Base-by-base conservation (phyloP, 2,329 filamentous ascomycete genomes). In the Domatiomyces globalis region DNA sequence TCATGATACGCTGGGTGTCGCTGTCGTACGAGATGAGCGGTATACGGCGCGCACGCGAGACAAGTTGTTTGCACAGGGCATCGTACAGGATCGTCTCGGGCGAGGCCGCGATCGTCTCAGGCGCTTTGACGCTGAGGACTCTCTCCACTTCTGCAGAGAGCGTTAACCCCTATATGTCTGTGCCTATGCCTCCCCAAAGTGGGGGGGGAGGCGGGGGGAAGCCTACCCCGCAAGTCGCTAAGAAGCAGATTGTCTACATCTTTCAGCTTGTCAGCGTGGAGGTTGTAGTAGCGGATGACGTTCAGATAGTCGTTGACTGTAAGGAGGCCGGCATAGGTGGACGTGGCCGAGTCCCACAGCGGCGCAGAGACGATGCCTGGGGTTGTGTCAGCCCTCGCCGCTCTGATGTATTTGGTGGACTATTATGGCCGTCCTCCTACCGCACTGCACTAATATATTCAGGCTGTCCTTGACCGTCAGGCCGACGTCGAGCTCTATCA, bases 271-370 rank as follows among this genome's bases (percentile, higher is more conserved):
- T 94, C 87, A 2, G 90, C 92, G 61, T 92, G 94, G 69, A 96
- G 89, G 75, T 88, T 95, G 73, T 98, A 96, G 70, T 98, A 98
- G 67, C 96, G 90, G 43, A 98, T 94, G 52, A 98, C 84, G 64
- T 98, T 98, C 71, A 98, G 94, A 67, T 92, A 98, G 70, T 98
- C 92, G 55, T 88, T 94, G 56, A 88, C 92, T 25, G 92, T 98
- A 58, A 98, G 76, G 47, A 98, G 79, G 42, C 92, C 92, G 43
- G 90, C 92, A 68, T 96, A 98, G 36, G 85, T 87, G 22, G 89
- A 94, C 3, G 83, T 86, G 58, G 85, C 84, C 22, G 90, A 95
- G 68, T 98, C 89, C 92, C 92, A 98, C 58, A 98, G 74, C 48
- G 92, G 92, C 49, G 92, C 92, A 27, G 92, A 98, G 51, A 98